Base-by-base conservation (phyloP, 495 filamentous ascomycete species). In the Penicillium pancosmium region DNA sequence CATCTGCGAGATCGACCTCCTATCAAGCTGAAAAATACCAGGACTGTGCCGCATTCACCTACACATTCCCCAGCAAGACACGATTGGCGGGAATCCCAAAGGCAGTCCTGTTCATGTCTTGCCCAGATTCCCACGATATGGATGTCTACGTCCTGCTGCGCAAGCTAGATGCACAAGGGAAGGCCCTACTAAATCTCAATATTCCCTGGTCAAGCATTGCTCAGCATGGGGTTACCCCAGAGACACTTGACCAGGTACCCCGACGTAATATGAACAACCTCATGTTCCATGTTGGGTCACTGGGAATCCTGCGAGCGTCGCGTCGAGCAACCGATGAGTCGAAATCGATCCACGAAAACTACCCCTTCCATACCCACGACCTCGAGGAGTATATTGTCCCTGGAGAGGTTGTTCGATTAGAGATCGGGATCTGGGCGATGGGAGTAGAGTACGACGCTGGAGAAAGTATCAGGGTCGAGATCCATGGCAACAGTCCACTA, bases 71-170 rank as follows among this genome's bases (percentile, higher is more conserved):
- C 18, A 40, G 56, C 41, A 57, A 46, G 5, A 67, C 69, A 4
- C 56, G 66, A 15, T 34, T 79, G n/a, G 61, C 68, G 12, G 71
- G 72, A 11, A 57, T 63, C n/a, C 57, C 72, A 40, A 67, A 73
- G 54, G 68, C 57, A 4, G 23, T 54, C 0, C 58, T 78, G 0
- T 71, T 65, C 58, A 71, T 77, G 62, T 74, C 69, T n/a, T 73
- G 67, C 50, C 4, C 58, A 0, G 68, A 66, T 23, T 16, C 47
- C 12, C 62, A 77, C 52, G 74, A 79, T 47, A 65, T 79, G 63
- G 67, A 74, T 59, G 64, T 79, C 0, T 74, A 64, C 54, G 60
- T 77, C 12, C 46, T 62, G 18, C 21, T 76, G 2, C 69, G 70
- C 8, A 79, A 79, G 47, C 50, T 66, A 11, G 63, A 66, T 43